These are phyloP conservation scores for Chlorella sp. DNA, from an alignment of 139 green algal genomes.

Conservation along the genomic window DNA sequence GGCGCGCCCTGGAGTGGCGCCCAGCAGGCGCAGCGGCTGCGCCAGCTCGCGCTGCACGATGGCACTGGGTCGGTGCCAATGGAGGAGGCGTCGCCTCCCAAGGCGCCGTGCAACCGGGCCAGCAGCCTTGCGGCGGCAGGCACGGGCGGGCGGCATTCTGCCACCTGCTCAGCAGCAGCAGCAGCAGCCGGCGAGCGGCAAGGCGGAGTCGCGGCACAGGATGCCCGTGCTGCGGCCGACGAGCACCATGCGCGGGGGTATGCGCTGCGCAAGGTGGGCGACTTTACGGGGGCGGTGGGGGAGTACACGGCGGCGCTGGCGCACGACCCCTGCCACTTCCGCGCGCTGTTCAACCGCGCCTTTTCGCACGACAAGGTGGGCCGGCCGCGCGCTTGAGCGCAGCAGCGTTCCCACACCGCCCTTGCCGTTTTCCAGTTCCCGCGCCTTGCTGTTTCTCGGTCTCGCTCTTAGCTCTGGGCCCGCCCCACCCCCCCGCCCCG, in stretches of 20 bases:
- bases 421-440: no score
- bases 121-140: no score
- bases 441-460: no score
- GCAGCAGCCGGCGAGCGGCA: background rate
- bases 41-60: background rate
- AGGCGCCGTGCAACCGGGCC: no score
- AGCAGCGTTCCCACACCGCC: no score
- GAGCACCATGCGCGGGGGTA: conserved; percentile 65
- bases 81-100: background rate
- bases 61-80: background rate
- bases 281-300: conserved; percentile 65
- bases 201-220: no score
- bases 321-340: conserved; percentile 76
- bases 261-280: conserved; percentile 62
- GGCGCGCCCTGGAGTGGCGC: no score
- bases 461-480: no score
- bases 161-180: conserved; percentile 20
- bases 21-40: background rate
- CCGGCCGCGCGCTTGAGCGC: no score
- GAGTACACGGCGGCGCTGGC: conserved; percentile 72
- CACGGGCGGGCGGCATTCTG: no score
- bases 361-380: conserved; percentile 84
- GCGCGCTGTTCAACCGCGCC: conserved; percentile 85
- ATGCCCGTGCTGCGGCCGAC: conserved; percentile 53
- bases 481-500: no score